Percentiles rank a stretch among this genome's conserved stretches.
phyloP scores from a whole-genome alignment of 176 grass and related monocot genomes.

The Hyparrhenia diplandra region DNA sequence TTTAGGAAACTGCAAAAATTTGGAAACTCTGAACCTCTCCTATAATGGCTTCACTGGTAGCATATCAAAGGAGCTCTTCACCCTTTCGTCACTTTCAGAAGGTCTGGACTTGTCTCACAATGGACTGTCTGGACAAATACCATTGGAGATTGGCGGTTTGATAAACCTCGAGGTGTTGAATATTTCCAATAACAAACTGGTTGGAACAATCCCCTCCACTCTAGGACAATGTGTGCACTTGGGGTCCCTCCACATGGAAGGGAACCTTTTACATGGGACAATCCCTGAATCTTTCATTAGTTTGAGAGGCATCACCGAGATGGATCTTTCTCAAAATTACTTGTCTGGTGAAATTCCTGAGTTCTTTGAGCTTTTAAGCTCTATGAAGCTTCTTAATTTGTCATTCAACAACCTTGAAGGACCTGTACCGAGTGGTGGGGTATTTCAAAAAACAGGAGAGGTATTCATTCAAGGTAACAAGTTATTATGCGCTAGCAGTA shows the following conservation, averaged over 20 bases:
- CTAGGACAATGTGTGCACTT: constrained; percentile 21
- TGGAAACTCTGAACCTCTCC: constrained; percentile 4
- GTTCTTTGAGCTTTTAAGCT: not conserved
- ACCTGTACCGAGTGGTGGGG: constrained; percentile 25
- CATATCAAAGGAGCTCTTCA: constrained; percentile 22
- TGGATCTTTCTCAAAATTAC: constrained; percentile 35
- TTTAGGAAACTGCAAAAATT: constrained; percentile 15
- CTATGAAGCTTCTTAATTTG: constrained; percentile 34
- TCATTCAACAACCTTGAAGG: constrained; percentile 51
- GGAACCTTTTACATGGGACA: constrained; percentile 21
- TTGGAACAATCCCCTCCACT: constrained; percentile 15
- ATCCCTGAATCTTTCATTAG: constrained; percentile 14
- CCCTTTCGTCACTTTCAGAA: constrained; percentile 8
- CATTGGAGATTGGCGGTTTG: constrained; percentile 3
- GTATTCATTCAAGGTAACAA: constrained; percentile 36
- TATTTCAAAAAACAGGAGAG: constrained; percentile 31
- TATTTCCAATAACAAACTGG: constrained; percentile 24
- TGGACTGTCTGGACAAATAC: constrained; percentile 13
- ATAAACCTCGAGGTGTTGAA: not conserved
- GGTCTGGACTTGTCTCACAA: constrained; percentile 25
- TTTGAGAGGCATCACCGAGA: not conserved
- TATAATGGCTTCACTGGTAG: constrained; percentile 23
- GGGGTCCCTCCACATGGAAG: constrained; percentile 10
- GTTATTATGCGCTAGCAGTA: constrained; percentile 12
- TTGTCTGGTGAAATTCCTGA: constrained; percentile 30